Percentiles rank a stretch among this genome's conserved stretches.
Evolutionary conservation across 805 yeast species (phyloP).

Genomic region (Candida nemodendra): DNA sequence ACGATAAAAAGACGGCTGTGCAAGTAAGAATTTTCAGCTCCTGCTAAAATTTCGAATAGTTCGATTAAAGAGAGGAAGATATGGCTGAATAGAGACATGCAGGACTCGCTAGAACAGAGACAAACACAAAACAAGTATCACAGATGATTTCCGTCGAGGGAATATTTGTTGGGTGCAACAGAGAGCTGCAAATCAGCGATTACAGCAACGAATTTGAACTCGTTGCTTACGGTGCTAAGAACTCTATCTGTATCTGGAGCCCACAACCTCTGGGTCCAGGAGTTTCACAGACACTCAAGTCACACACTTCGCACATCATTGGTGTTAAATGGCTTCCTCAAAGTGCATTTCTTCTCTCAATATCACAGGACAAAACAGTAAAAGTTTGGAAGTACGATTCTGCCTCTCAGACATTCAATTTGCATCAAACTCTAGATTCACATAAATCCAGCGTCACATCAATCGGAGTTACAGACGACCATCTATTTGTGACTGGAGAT

Average conservation of each 20-base stretch:
- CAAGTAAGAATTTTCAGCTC: too few relatives aligned
- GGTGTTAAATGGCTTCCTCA: constrained; percentile 58
- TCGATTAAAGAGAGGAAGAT: too few relatives aligned
- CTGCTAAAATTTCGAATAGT: too few relatives aligned
- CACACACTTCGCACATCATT: constrained; percentile 62
- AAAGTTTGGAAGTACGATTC: constrained; percentile 52
- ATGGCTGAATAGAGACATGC: too few relatives aligned
- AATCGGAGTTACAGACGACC: constrained; percentile 40
- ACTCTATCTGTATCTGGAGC: constrained; percentile 51
- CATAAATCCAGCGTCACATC: constrained; percentile 56
- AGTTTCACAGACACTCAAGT: constrained; percentile 54
- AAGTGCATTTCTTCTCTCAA: constrained; percentile 50
- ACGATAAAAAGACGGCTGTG: too few relatives aligned
- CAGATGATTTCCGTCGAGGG: constrained; percentile 43
- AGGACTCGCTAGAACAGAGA: too few relatives aligned
- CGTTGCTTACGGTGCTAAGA: constrained; percentile 73
- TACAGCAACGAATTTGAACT: constrained; percentile 36
- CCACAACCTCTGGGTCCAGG: constrained; percentile 37
- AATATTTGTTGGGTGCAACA: constrained; percentile 70
- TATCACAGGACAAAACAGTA: constrained; percentile 65
- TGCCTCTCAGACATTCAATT: constrained; percentile 25
- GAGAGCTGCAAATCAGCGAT: constrained; percentile 60
- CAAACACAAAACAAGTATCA: not conserved
- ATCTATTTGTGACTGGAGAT: constrained; percentile 57
- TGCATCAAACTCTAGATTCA: constrained; percentile 34